Base-by-base conservation (phyloP, 75 land plant species). In the Selaginella moellendorffii region DNA sequence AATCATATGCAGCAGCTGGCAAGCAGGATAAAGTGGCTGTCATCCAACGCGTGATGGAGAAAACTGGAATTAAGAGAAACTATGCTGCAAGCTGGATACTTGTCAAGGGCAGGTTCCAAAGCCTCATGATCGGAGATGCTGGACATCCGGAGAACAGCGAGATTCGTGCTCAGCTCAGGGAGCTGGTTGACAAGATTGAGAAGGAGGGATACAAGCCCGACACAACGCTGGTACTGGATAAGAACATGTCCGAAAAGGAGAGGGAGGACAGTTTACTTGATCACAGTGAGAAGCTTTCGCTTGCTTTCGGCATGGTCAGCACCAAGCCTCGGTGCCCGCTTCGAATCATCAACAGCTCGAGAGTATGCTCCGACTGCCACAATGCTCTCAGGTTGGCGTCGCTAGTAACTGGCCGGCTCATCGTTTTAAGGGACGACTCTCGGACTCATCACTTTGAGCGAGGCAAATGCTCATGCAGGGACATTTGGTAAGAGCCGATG, bases 81-180 rank as follows among this genome's bases (percentile, higher is more conserved):
- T n/a, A n/a, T n/a, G n/a, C n/a, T n/a, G n/a, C n/a, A n/a, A 77
- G 79, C 29, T 77, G 74, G 79, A 28, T 77, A 24, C 54, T 28
- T 17, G 65, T 77, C 14, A 65, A 29, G 22, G 67, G 65, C 63
- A 58, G 29, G 53, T 59, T 68, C 5, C 64, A 72, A 24, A 60
- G 67, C 36, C 71, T 77, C n/a, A 68, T 71, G 10, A 68, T 54
- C 26, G 73, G 73, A 1, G 79, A 77, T 69, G 46, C 14, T 14
- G 46, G 46, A 14, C 59, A 56, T 56, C 59, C 59, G n/a, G 25
- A 56, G 59, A 46, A 10, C n/a, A 19, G 24, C 19, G 24, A 56
- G 59, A 56, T 56, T 24, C n/a, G 24, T 56, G 21, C 8, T 8
- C 21, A 56, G 24, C n/a, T 56, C 21, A 56, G 59, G 59, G n/a